Conservation (phyloP, 805 yeast genomes). For the Metschnikowia lachancei region DNA sequence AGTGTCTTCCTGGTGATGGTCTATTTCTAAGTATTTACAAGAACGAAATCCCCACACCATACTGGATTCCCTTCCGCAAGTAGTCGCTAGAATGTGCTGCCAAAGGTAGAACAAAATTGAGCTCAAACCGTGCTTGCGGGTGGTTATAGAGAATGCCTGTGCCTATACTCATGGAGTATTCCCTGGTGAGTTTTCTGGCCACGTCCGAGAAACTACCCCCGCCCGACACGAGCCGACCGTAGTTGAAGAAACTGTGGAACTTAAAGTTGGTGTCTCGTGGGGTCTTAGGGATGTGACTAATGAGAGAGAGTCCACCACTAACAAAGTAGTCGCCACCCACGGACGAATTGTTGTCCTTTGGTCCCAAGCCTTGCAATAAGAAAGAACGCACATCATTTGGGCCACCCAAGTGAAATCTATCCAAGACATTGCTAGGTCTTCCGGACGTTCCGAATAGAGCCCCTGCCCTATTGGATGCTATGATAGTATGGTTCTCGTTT, state of each 20-base stretch:
- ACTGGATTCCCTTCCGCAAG: constrained; percentile 52
- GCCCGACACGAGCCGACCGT: constrained; percentile 40
- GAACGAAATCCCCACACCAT: constrained; percentile 59
- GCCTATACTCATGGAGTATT: constrained; percentile 43
- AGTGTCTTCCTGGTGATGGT: too few species aligned
- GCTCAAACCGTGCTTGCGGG: constrained; percentile 57
- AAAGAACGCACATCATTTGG: constrained; percentile 58
- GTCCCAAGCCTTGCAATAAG: constrained; percentile 52
- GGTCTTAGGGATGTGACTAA: constrained; percentile 43
- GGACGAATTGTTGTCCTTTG: constrained; percentile 48
- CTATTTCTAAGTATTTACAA: constrained; percentile 37
- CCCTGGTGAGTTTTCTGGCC: constrained; percentile 16
- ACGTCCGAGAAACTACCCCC: constrained; percentile 3
- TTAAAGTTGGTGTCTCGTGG: constrained; percentile 46
- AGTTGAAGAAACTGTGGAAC: constrained; percentile 47
- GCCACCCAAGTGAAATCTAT: constrained; percentile 57
- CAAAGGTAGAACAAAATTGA: constrained; percentile 53
- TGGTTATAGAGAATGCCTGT: constrained; percentile 52
- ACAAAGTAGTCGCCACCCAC: constrained; percentile 53
- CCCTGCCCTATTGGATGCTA: constrained; percentile 35
- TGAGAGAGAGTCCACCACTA: constrained; percentile 45
- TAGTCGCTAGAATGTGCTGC: constrained; percentile 44
- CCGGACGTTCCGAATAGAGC: constrained; percentile 22
- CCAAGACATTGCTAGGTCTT: constrained; percentile 42
- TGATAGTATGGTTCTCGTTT: constrained; percentile 20